Evolutionary conservation across 257 asterid species (phyloP).

Genomic region (Jacaranda copaia): DNA sequence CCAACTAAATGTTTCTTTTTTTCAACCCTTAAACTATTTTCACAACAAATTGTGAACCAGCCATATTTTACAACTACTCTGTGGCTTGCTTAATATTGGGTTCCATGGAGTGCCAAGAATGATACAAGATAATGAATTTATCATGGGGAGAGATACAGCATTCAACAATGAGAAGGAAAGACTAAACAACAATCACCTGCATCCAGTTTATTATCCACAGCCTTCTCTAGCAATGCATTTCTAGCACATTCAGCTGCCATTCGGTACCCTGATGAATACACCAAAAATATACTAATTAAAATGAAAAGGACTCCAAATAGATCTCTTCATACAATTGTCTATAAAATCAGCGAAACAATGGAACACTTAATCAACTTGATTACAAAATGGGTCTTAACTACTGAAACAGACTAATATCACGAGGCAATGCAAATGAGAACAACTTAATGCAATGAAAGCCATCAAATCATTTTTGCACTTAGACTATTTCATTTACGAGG

Average conservation of each 20-base stretch:
- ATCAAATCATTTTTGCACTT: neutral
- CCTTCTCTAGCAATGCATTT: conserved; percentile 74
- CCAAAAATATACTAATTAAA: neutral
- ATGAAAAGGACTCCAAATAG: conserved; percentile 3
- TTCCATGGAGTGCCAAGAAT: neutral
- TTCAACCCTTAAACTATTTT: too few species aligned
- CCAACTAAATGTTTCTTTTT: neutral
- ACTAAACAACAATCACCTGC: conserved; percentile 51
- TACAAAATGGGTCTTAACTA: neutral
- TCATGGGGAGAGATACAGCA: neutral
- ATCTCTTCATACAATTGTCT: neutral
- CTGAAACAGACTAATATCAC: neutral
- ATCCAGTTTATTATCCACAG: conserved; percentile 73
- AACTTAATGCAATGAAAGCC: neutral
- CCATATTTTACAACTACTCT: neutral
- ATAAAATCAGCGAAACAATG: neutral
- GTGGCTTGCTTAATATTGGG: neutral
- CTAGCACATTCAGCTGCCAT: conserved; percentile 91
- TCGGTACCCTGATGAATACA: conserved; percentile 65
- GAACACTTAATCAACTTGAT: neutral
- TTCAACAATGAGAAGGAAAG: neutral
- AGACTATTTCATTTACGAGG: neutral
- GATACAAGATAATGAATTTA: neutral
- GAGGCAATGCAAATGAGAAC: neutral
- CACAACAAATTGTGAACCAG: too few species aligned